Evolutionary conservation across 1,284 basidiomycete genomes (phyloP), one percentile per base, ranked within the genome.

Genomic region (Pisolithus thermaeus): DNA sequence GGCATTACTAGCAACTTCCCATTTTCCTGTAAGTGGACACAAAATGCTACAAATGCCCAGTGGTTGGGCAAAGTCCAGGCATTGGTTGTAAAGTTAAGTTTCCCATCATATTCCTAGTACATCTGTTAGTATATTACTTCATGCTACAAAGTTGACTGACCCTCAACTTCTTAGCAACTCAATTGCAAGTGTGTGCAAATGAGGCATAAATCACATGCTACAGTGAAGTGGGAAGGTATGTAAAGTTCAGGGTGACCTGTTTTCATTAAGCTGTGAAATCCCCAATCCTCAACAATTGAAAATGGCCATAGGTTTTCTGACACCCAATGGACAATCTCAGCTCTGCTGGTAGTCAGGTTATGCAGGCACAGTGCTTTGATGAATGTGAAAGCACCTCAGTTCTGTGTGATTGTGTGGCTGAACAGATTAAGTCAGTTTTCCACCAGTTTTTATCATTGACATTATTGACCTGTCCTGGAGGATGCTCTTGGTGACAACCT

Each of bases 321-420:
- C 4, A 63, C 56, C 66, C 66, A 67, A 2, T 47, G 43, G n/a
- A 64, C 59, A 54, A 59, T 59, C 22, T 60, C 52, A 3, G 57
- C 59, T 39, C 64, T 61, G 39, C 25, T 7, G 7, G 25, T 27
- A 27, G 25, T 27, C 25, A 27, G 25, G 25, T 27, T 27, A 27
- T 27, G 7, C 7, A 7, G 25, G 7, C 7, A 7, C 7, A 7
- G 7, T 3, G 25, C 7, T 27, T 27, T 7, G 7, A 27, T 27
- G 25, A 27, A 27, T 27, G 25, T 27, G 25, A 27, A 27, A 27
- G 25, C 25, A 27, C 25, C 25, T 27, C 25, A 27, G 25, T 27
- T 27, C 25, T 27, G 25, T 27, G 25, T 7, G 7, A 27, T 3
- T 27, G 25, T 27, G 25, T 27, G 25, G 25, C 25, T 7, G 7